These are phyloP conservation scores for Eremothecium cymbalariae DNA, from an alignment of 1,139 yeast genomes.

Conservation along the genomic window DNA sequence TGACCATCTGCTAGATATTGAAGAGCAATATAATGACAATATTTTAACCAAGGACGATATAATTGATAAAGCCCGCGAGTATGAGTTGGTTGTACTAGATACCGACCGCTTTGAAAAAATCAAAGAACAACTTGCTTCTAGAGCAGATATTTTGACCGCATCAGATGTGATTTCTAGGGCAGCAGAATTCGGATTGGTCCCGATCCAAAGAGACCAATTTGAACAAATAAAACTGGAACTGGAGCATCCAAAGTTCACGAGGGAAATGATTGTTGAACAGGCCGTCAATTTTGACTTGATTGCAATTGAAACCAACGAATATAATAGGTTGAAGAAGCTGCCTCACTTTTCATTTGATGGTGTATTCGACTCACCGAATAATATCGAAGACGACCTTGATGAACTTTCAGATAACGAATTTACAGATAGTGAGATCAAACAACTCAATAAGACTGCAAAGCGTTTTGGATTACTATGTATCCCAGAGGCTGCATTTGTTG, in stretches of 20 bases:
- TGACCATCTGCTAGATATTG: constrained; percentile 7
- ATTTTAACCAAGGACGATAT: constrained; percentile 16
- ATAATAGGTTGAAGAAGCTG: constrained; percentile 10
- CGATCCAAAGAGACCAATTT: constrained; percentile 38
- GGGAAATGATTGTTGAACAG: constrained; percentile 16
- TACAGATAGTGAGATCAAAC: constrained; percentile 11
- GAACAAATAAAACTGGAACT: constrained; percentile 21
- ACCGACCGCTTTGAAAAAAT: constrained; percentile 27
- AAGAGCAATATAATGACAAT: constrained; percentile 4
- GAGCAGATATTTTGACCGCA: constrained; percentile 13
- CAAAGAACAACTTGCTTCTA: constrained; percentile 11
- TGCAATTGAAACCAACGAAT: constrained; percentile 13
- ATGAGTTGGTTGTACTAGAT: constrained; percentile 31
- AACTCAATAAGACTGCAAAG: constrained; percentile 33
- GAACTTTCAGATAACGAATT: constrained; percentile 7
- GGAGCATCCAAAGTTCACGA: constrained; percentile 19
- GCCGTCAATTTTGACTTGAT: constrained; percentile 15
- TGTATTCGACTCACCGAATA: constrained; percentile 7
- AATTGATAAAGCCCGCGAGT: constrained; percentile 23
- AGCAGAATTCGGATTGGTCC: constrained; percentile 39
- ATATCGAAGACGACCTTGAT: constrained; percentile 6
- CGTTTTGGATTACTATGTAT: constrained; percentile 44
- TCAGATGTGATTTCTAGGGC: constrained; percentile 35
- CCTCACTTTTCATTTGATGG: constrained; percentile 5
- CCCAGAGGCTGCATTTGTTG: constrained; percentile 48